Conservation (phyloP, 495 filamentous ascomycete species). For the Bombardia bombarda region DNA sequence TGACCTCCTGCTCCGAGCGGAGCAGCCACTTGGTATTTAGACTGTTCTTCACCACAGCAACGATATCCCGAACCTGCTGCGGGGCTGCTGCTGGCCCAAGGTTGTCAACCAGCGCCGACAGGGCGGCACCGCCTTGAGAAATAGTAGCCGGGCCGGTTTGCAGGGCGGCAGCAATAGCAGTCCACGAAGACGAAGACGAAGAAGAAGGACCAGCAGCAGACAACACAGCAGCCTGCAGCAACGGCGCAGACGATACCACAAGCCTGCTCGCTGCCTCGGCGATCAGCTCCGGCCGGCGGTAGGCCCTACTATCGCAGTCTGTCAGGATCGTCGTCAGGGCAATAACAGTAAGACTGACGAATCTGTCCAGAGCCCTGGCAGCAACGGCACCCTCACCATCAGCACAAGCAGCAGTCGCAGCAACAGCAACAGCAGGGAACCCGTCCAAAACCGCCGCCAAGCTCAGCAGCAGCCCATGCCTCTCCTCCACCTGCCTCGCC, state of each 20-base stretch:
- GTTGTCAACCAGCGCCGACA: constrained; percentile 9
- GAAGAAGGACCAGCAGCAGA: too few relatives aligned
- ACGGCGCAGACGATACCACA: constrained; percentile 36
- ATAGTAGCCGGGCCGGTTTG: constrained; percentile 13
- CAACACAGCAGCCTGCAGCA: constrained; percentile 21
- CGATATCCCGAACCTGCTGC: constrained; percentile 3
- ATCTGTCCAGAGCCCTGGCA: neutral
- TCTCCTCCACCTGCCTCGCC: constrained; percentile 54
- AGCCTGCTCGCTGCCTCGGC: constrained; percentile 56
- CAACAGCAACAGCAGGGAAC: constrained; percentile 16
- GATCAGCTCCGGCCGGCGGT: constrained; percentile 60
- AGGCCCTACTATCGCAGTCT: constrained; percentile 28
- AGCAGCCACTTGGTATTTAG: constrained; percentile 34
- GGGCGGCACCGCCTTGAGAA: constrained; percentile 6
- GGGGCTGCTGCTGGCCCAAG: constrained; percentile 6
- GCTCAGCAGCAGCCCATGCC: constrained; percentile 60
- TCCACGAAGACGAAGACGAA: too few relatives aligned
- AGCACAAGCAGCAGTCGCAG: neutral
- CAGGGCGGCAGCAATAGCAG: constrained; percentile 2
- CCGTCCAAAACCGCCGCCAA: constrained; percentile 41
- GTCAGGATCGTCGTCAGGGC: constrained; percentile 23
- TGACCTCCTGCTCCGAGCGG: constrained; percentile 33
- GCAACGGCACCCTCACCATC: neutral
- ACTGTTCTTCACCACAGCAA: constrained; percentile 17
- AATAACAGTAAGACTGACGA: constrained; percentile 9